A percentile compares a stretch with the other conserved stretches of the same genome.
Evolutionary conservation across 257 asterid genomes (phyloP).

Genomic region (Coffea canephora): DNA sequence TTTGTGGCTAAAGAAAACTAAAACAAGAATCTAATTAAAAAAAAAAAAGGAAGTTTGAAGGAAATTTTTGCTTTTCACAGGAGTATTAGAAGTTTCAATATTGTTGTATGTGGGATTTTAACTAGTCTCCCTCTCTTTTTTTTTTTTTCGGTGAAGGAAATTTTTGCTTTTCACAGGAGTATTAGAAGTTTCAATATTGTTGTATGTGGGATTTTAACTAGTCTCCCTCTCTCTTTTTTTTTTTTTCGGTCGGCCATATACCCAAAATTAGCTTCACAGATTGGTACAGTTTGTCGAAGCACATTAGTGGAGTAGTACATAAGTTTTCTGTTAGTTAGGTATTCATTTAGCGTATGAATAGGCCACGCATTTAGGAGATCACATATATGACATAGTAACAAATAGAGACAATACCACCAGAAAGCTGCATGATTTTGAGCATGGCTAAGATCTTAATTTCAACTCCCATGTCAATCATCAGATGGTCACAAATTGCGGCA

Average conservation of each 20-base stretch:
- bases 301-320: not conserved
- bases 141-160: not conserved
- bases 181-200: too few species aligned
- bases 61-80: not conserved
- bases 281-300: not conserved
- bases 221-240: not conserved
- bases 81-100: too few species aligned
- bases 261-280: not conserved
- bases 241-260: not conserved
- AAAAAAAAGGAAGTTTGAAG: not conserved
- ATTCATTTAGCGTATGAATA: not conserved
- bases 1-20: not conserved
- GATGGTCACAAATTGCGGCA: constrained; percentile 97
- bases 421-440: not conserved
- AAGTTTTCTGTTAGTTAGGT: not conserved
- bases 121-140: not conserved
- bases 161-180: not conserved
- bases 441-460: not conserved
- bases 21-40: not conserved
- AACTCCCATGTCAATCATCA: constrained; percentile 21
- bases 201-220: not conserved
- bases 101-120: not conserved
- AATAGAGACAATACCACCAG: not conserved
- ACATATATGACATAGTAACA: not conserved
- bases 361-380: not conserved